These are phyloP conservation scores for Epichloe typhina DNA, from an alignment of 2,329 filamentous ascomycete genomes.

Conservation along the genomic window DNA sequence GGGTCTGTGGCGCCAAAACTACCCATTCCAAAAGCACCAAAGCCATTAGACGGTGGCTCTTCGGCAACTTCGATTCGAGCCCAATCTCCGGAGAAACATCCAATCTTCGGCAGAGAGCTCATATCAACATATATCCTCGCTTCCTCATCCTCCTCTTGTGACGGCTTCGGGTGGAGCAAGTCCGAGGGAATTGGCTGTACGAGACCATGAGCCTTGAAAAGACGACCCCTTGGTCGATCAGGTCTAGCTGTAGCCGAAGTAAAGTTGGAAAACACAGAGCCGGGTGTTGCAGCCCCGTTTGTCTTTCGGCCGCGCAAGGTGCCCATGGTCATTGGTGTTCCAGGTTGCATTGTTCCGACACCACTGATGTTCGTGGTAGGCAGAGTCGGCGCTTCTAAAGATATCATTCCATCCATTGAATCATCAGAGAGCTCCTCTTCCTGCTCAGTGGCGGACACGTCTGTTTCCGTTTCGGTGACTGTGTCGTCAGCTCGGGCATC, in stretches of 20 bases:
- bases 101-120: conserved; percentile 71
- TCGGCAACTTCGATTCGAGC: conserved; percentile 68
- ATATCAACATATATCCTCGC: conserved; percentile 85
- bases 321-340: conserved; percentile 64
- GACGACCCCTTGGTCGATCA: conserved; percentile 57
- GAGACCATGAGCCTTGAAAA: conserved; percentile 75
- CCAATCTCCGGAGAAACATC: conserved; percentile 97
- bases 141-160: conserved; percentile 68
- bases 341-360: conserved; percentile 65
- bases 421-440: conserved; percentile 73
- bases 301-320: conserved; percentile 42
- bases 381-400: conserved; percentile 65
- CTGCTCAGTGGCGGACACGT: conserved; percentile 51
- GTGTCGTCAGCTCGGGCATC: conserved; percentile 46
- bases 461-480: conserved; percentile 48
- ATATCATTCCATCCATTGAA: conserved; percentile 87
- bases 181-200: conserved; percentile 60
- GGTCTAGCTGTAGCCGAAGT: conserved; percentile 71
- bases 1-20: conserved; percentile 42
- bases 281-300: conserved; percentile 69
- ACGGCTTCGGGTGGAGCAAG: conserved; percentile 72
- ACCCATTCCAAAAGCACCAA: conserved; percentile 53
- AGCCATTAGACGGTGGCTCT: conserved; percentile 56
- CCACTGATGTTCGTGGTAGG: conserved; percentile 67
- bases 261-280: conserved; percentile 79